Base-by-base conservation (phyloP, 2,329 filamentous ascomycete genomes). In the Trichophaea hybrida region DNA sequence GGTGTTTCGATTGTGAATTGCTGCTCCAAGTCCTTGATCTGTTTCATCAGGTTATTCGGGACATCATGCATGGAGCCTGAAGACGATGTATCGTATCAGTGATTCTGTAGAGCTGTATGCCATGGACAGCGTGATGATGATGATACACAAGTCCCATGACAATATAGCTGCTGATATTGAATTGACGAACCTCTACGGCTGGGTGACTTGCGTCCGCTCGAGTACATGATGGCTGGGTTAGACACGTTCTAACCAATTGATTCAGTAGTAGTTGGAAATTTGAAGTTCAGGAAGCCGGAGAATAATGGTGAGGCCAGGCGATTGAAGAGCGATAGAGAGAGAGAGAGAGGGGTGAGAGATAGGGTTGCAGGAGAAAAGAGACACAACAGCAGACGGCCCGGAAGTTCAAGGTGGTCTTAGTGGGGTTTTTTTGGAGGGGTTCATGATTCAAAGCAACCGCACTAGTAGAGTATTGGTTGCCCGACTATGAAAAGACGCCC, bases 41-140 rank as follows among this genome's bases (percentile, higher is more conserved):
- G 85, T 57, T 78, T 73, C 64, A 67, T 67, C 57, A 69, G 62
- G 61, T 69, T 65, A 58, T 69, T 86, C 65, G 91, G 90, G 73
- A 95, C 80, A 76, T 96, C 88, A 73, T 84, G 83, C 81, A 93
- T 88, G 65, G 90, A 94, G 71, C 88, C 89, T 94, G 62, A 40
- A 46, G 38, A 44, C 40, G 15, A 15, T 44, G 12, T 44, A 44
- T 44, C 40, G 40, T 12, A 44, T 44, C 15, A 12, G 12, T 44
- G 40, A 12, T 44, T 44, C 24, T 24, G 24, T 24, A 24, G 24
- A 24, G 13, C 12, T 31, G 12, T n/a, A 12, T 6, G 32, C 15
- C 32, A 51, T 46, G 40, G 31, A 5, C 15, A 17, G n/a, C 12
- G 15, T 24, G 32, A 31, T 51, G 12, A 24, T 33, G 32, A 15